These are phyloP conservation scores for Arctostaphylos glauca DNA, from an alignment of 148 eudicot species.

Conservation along the genomic window DNA sequence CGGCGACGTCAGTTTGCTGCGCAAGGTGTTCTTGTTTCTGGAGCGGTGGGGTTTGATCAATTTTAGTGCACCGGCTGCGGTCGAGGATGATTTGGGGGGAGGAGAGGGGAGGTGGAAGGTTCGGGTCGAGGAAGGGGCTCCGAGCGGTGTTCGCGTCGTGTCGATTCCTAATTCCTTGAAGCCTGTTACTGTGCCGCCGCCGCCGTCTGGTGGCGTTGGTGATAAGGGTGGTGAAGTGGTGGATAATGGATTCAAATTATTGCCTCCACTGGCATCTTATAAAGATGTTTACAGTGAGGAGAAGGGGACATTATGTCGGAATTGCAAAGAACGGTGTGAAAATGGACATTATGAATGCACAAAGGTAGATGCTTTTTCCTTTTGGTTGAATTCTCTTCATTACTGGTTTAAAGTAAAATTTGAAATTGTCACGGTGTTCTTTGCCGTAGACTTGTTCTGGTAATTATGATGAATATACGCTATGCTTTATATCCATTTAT, in stretches of 20 bases:
- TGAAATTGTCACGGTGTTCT: too few relatives aligned
- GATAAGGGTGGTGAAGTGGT: constrained; percentile 26
- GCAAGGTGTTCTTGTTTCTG: constrained; percentile 71
- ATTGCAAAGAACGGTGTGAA: constrained; percentile 60
- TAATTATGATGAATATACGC: too few relatives aligned
- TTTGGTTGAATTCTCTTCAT: not conserved
- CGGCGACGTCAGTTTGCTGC: constrained; percentile 63
- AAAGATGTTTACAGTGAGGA: constrained; percentile 54
- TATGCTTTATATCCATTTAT: not conserved
- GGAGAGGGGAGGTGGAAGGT: constrained; percentile 42
- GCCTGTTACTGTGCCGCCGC: constrained; percentile 35
- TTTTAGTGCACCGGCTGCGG: constrained; percentile 27
- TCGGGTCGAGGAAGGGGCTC: constrained; percentile 88
- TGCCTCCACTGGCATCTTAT: constrained; percentile 72
- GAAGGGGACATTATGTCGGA: constrained; percentile 49
- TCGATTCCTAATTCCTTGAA: constrained; percentile 66
- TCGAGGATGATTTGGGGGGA: constrained; percentile 19
- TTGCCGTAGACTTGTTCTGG: too few relatives aligned
- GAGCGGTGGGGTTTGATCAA: constrained; percentile 81
- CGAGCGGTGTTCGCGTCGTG: constrained; percentile 77
- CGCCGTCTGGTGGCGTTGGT: constrained; percentile 17
- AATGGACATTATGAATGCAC: constrained; percentile 50
- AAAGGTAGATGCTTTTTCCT: constrained; percentile 61
- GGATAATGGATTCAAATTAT: constrained; percentile 44
- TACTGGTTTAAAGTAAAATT: not conserved